Conservation (phyloP, 208 protist species). For the Herpetomonas tarakana region DNA sequence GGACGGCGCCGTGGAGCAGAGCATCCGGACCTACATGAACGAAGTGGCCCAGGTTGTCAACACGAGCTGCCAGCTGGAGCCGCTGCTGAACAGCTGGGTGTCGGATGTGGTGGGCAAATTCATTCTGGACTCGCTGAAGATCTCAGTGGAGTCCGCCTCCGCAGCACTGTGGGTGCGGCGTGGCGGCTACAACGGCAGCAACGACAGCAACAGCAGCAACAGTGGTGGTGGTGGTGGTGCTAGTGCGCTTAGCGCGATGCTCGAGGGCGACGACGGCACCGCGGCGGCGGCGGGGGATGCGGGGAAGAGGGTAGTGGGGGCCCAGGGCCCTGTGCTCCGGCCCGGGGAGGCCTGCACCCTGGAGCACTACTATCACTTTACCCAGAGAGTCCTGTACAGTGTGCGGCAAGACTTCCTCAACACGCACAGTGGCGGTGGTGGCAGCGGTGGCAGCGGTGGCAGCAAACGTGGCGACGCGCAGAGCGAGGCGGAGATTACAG, state of each 20-base stretch:
- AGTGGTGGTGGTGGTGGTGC: not conserved
- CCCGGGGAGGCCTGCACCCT: constrained; percentile 76
- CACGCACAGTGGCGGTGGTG: constrained; percentile 16
- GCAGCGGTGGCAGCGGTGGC: constrained; percentile 16
- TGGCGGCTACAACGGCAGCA: constrained; percentile 14
- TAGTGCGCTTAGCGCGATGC: constrained; percentile 17
- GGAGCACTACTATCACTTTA: constrained; percentile 66
- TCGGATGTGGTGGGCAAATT: constrained; percentile 75
- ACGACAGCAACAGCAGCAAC: constrained; percentile 10
- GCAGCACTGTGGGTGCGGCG: constrained; percentile 33
- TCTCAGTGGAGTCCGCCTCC: constrained; percentile 54
- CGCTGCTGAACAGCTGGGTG: constrained; percentile 48
- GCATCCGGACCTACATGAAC: constrained; percentile 60
- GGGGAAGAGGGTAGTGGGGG: constrained; percentile 5
- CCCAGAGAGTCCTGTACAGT: constrained; percentile 58
- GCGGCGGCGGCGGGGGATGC: constrained; percentile 2
- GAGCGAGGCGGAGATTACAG: constrained; percentile 54
- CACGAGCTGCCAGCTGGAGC: constrained; percentile 36
- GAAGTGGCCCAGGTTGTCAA: constrained; percentile 66
- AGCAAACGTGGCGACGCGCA: constrained; percentile 35
- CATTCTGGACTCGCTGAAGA: constrained; percentile 59
- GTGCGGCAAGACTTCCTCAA: constrained; percentile 57
- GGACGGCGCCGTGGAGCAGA: constrained; percentile 76
- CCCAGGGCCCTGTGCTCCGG: constrained; percentile 13
- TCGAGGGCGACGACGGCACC: constrained; percentile 4